phyloP scores from a whole-genome alignment of 148 eudicot species.

The Cornus florida region DNA sequence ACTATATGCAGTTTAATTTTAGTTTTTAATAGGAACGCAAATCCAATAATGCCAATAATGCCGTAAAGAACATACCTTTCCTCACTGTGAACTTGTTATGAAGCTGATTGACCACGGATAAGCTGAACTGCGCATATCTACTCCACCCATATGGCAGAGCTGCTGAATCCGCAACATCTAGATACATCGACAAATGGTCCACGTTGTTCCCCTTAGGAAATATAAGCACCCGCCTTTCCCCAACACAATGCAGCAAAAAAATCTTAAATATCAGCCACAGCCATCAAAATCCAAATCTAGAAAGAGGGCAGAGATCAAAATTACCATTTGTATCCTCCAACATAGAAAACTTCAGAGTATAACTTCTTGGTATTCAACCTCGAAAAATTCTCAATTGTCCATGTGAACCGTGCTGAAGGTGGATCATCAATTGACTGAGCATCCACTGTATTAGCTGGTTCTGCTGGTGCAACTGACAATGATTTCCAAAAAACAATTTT shows the following conservation, averaged over 20 bases:
- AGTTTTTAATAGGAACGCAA: not conserved
- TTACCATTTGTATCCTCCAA: conserved; percentile 36
- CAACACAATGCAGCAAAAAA: conserved; percentile 9
- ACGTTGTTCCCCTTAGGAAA: conserved; percentile 97
- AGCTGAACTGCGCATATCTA: conserved; percentile 86
- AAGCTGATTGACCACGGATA: conserved; percentile 77
- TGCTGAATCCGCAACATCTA: conserved; percentile 88
- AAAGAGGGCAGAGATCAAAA: not conserved
- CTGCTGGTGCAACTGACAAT: conserved; percentile 18
- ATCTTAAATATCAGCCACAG: not conserved
- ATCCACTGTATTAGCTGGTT: conserved; percentile 17
- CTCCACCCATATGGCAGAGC: conserved; percentile 93
- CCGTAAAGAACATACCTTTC: conserved; percentile 54
- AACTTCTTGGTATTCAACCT: conserved; percentile 27
- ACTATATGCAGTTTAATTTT: no score
- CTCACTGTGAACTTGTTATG: conserved; percentile 58
- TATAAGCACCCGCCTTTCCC: conserved; percentile 77
- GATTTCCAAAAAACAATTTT: not conserved
- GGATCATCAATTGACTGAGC: conserved; percentile 26
- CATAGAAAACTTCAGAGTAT: conserved; percentile 27
- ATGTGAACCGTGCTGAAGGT: conserved; percentile 23
- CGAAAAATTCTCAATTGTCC: conserved; percentile 34
- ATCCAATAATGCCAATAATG: not conserved
- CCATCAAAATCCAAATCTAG: not conserved
- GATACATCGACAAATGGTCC: conserved; percentile 83